Evolutionary conservation across 257 asterid genomes (phyloP).

Genomic region (Gentiana macrophylla): DNA sequence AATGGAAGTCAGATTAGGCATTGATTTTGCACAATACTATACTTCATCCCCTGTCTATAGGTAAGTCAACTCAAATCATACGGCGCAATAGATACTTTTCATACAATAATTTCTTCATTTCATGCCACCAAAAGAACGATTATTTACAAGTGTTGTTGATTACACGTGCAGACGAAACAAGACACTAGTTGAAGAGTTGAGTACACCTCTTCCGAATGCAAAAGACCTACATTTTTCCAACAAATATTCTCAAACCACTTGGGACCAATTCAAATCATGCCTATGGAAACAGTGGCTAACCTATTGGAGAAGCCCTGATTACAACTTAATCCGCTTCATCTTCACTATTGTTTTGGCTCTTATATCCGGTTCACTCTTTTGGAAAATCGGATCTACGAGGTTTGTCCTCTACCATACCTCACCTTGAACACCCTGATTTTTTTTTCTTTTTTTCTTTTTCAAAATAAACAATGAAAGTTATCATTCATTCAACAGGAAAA

Average conservation of each 20-base stretch:
- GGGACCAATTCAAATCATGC: slow-evolving; percentile 55
- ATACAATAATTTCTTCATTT: neutral
- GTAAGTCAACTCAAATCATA: slow-evolving; percentile 23
- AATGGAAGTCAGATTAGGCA: slow-evolving; percentile 44
- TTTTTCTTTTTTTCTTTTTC: neutral
- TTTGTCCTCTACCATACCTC: slow-evolving; percentile 6
- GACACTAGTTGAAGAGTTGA: slow-evolving; percentile 47
- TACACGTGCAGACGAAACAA: slow-evolving; percentile 41
- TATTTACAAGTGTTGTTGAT: neutral
- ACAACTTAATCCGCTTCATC: slow-evolving; percentile 68
- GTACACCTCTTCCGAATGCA: slow-evolving; percentile 48
- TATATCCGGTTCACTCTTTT: slow-evolving; percentile 57
- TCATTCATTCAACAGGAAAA: slow-evolving; percentile 23
- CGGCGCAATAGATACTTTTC: too few relatives aligned
- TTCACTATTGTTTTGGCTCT: slow-evolving; percentile 64
- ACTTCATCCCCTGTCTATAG: slow-evolving; percentile 36
- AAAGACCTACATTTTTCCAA: slow-evolving; percentile 53
- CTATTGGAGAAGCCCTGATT: slow-evolving; percentile 87
- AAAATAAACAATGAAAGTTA: neutral
- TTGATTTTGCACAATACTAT: slow-evolving; percentile 61
- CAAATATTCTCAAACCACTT: slow-evolving; percentile 43
- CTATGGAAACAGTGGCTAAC: slow-evolving; percentile 84
- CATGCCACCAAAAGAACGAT: neutral
- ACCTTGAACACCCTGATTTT: neutral
- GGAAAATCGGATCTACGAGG: slow-evolving; percentile 58